Evolutionary conservation across 2,329 filamentous ascomycete genomes (phyloP).

Genomic region (Alternaria brassicae): DNA sequence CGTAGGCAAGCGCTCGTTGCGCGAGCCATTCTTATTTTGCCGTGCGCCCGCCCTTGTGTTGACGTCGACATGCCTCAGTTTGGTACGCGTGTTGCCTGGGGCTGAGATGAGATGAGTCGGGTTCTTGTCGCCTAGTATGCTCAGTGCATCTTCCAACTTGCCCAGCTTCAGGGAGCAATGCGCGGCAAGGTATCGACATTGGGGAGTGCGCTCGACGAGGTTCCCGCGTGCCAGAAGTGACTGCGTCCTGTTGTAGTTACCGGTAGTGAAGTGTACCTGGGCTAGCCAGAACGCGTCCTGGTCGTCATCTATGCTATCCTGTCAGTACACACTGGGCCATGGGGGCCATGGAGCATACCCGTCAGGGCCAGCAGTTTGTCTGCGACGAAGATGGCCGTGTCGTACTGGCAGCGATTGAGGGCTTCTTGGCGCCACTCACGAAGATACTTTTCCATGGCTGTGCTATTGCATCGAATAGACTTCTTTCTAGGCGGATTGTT

Average conservation of each 20-base stretch:
- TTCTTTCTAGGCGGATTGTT: background rate
- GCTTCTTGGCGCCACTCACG: slow-evolving; percentile 95
- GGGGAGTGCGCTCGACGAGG: slow-evolving; percentile 79
- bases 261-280: slow-evolving; percentile 95
- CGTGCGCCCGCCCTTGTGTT: slow-evolving; percentile 57
- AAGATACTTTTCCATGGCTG: slow-evolving; percentile 85
- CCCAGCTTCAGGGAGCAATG: slow-evolving; percentile 94
- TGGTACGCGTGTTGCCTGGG: slow-evolving; percentile 69
- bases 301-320: slow-evolving; percentile 72
- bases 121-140: slow-evolving; percentile 87
- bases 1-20: slow-evolving; percentile 62
- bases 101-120: slow-evolving; percentile 84
- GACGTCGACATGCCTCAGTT: slow-evolving; percentile 71
- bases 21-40: slow-evolving; percentile 53
- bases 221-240: slow-evolving; percentile 84
- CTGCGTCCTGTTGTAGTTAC: slow-evolving; percentile 92
- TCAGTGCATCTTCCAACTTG: slow-evolving; percentile 86
- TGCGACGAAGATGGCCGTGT: slow-evolving; percentile 94
- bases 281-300: slow-evolving; percentile 96
- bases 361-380: slow-evolving; percentile 96
- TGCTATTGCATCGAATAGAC: slow-evolving; percentile 11
- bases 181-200: slow-evolving; percentile 90
- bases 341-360: slow-evolving; percentile 62
- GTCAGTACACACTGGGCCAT: slow-evolving; percentile 15
- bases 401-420: slow-evolving; percentile 93